A percentile compares a stretch with the other conserved stretches of the same genome.
These are phyloP conservation scores for Lachnellula occidentalis DNA, from an alignment of 2,329 filamentous ascomycete genomes.

Conservation along the genomic window DNA sequence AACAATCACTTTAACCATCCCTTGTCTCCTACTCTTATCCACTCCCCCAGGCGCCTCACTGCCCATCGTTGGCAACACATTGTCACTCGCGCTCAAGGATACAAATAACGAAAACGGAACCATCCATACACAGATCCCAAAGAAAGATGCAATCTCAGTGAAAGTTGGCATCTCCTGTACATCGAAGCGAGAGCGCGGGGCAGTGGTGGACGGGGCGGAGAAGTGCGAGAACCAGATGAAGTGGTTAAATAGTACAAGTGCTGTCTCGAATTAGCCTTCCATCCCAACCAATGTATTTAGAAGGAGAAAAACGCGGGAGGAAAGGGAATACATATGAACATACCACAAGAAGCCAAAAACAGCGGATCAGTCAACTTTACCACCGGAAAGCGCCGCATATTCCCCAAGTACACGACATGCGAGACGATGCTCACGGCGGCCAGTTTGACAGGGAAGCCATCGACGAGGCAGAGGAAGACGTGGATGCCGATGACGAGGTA, in stretches of 20 bases:
- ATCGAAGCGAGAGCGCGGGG: constrained; percentile 61
- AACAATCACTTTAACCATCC: constrained; percentile 61
- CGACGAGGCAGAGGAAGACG: constrained; percentile 67
- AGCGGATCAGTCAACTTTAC: constrained; percentile 85
- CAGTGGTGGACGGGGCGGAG: constrained; percentile 54
- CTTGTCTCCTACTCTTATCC: constrained; percentile 50
- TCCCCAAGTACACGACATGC: constrained; percentile 82
- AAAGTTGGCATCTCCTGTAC: constrained; percentile 68
- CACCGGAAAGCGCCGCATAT: constrained; percentile 67
- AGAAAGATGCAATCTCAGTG: constrained; percentile 92
- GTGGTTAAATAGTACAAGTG: constrained; percentile 82
- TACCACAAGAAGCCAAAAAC: constrained; percentile 79
- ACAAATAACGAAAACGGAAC: constrained; percentile 95
- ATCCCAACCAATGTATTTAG: neutral
- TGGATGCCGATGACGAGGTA: constrained; percentile 75
- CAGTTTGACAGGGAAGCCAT: constrained; percentile 76
- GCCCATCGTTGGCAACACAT: constrained; percentile 88
- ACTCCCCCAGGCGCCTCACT: constrained; percentile 50
- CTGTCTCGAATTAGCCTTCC: constrained; percentile 37
- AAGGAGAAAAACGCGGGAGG: neutral
- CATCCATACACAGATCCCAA: constrained; percentile 93
- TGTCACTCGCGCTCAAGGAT: constrained; percentile 87
- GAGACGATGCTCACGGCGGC: constrained; percentile 71
- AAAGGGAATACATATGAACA: constrained; percentile 24
- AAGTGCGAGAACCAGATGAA: constrained; percentile 97